These are phyloP conservation scores for Gossypium davidsonii DNA, from an alignment of 441 rosid species.

Conservation along the genomic window DNA sequence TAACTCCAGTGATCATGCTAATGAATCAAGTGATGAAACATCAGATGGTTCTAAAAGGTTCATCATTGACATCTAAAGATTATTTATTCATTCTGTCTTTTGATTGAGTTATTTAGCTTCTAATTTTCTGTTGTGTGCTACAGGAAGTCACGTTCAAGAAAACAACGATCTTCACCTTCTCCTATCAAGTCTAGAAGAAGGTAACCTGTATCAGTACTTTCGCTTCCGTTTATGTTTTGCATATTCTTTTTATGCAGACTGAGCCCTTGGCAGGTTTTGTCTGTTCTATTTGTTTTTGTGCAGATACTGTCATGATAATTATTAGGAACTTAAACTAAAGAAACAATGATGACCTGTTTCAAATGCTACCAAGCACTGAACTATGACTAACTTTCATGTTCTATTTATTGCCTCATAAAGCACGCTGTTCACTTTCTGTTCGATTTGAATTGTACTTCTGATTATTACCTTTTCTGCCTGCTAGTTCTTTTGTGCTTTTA, in stretches of 20 bases:
- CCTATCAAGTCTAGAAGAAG: slow-evolving; percentile 44
- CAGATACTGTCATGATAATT: background rate
- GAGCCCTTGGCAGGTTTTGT: slow-evolving; percentile 1
- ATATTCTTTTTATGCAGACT: background rate
- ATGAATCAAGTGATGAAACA: slow-evolving; percentile 52
- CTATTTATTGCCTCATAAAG: background rate
- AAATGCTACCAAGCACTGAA: background rate
- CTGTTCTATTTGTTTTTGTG: background rate
- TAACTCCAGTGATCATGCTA: slow-evolving; percentile 20
- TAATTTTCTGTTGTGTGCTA: slow-evolving; percentile 15
- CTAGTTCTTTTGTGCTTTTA: background rate
- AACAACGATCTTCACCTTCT: background rate
- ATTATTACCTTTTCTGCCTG: background rate
- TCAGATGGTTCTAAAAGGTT: slow-evolving; percentile 83
- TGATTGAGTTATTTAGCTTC: slow-evolving; percentile 1
- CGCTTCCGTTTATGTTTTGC: background rate
- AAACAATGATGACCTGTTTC: background rate
- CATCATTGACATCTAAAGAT: slow-evolving; percentile 7
- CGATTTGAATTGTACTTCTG: background rate
- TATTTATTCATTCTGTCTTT: slow-evolving; percentile 13
- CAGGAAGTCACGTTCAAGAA: slow-evolving; percentile 9
- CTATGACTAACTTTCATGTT: background rate
- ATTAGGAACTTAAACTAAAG: background rate
- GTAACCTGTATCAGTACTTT: slow-evolving; percentile 30
- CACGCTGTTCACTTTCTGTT: background rate